These are phyloP conservation scores for Penicillium janthinellum DNA, from an alignment of 2,329 filamentous ascomycete genomes.

Conservation along the genomic window DNA sequence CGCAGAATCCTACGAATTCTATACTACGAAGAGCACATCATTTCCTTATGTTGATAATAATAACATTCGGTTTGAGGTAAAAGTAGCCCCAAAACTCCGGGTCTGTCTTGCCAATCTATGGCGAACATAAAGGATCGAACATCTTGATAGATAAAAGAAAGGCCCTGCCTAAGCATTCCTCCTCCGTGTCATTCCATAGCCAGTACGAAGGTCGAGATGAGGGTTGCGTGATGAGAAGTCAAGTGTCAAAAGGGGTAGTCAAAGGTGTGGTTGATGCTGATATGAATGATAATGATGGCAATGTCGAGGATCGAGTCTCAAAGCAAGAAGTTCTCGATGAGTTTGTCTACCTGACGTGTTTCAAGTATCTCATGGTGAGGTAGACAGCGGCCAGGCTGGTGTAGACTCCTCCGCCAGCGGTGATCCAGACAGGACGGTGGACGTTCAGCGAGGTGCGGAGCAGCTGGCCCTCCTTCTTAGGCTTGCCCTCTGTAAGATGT, in stretches of 20 bases:
- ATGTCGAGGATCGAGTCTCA: constrained; percentile 1
- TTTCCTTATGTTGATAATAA: background rate
- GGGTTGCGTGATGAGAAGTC: constrained; percentile 4
- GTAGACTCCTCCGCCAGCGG: constrained; percentile 34
- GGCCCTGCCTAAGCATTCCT: constrained; percentile 7
- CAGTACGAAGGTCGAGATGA: constrained; percentile 8
- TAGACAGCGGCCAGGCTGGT: constrained; percentile 36
- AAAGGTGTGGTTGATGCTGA: constrained; percentile 3
- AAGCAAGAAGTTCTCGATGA: background rate
- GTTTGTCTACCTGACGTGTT: constrained; percentile 19
- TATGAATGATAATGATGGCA: background rate
- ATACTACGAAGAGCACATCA: background rate
- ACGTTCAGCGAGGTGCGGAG: constrained; percentile 34
- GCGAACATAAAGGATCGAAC: constrained; percentile 8
- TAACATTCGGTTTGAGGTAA: constrained; percentile 16
- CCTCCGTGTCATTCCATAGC: constrained; percentile 12
- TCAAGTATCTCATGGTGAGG: constrained; percentile 35
- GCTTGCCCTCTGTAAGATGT: constrained; percentile 28
- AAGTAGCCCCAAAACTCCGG: constrained; percentile 28
- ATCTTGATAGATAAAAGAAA: constrained; percentile 21
- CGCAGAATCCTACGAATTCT: background rate
- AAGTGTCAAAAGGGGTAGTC: background rate
- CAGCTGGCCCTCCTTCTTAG: constrained; percentile 30
- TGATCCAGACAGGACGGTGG: constrained; percentile 38
- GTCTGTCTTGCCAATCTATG: constrained; percentile 19